Evolutionary conservation across 129 eudicot genomes (phyloP), one percentile per base, ranked within the genome.

Genomic region (Glebionis coronaria): DNA sequence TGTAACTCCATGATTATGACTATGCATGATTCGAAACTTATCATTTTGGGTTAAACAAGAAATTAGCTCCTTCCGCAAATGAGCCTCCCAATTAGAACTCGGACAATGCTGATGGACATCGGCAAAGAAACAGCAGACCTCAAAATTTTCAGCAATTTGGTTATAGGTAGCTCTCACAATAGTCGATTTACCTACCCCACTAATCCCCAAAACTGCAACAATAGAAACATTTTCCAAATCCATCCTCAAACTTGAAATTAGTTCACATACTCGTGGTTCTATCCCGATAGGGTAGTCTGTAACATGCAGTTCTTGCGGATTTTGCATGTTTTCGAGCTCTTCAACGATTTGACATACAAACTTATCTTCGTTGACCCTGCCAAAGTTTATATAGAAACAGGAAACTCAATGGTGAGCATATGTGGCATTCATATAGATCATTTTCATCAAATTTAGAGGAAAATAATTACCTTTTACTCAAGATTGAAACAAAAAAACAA

Each of bases 131-230:
- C 75, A 60, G 27, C 60, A 21, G 1, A 1, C 18, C 1, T 76
- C 44, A 10, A 76, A 76, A 12, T n/a, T 5, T 59, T 44, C 4
- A 15, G 63, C 56, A 7, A 68, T 69, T 29, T 27, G 23, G 15
- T 76, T 69, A 29, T n/a, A 76, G 13, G 45, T 8, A 9, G 64
- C 72, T 55, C 56, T 64, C 28, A 49, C 66, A 44, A 63, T 72
- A 10, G 77, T 73, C 21, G 77, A 62, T 70, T 72, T 72, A 12
- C 70, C 64, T 38, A 72, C 55, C 0, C 78, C 72, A 25, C 71
- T 31, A 40, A 69, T 3, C 9, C 80, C 80, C 9, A 25, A 44
- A 69, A 62, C 68, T 7, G 76, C 76, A 63, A 69, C 65, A 40
- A 69, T 57, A 56, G 50, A n/a, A 61, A 76, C 80, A 45, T 76